Evolutionary conservation across 2,329 filamentous ascomycete genomes (phyloP).

Genomic region (Fusarium verrucosum): DNA sequence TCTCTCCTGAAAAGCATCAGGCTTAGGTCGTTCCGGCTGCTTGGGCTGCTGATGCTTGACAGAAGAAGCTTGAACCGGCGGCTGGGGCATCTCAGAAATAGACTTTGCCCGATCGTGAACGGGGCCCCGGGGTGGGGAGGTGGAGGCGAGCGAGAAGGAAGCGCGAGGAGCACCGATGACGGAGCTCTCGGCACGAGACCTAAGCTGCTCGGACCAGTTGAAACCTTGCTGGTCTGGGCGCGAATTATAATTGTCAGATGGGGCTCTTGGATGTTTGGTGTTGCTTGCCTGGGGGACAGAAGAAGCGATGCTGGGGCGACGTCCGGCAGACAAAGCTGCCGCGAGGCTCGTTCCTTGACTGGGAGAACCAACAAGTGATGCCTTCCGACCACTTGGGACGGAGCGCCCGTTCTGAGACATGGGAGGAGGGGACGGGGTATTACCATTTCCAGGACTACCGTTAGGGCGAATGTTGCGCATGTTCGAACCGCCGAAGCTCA

Average conservation of each 20-base stretch:
- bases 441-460: conserved; percentile 72
- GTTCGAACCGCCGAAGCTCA: conserved; percentile 88
- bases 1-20: conserved; percentile 94
- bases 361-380: conserved; percentile 40
- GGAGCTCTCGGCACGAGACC: conserved; percentile 87
- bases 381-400: conserved; percentile 47
- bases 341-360: conserved; percentile 46
- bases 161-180: conserved; percentile 66
- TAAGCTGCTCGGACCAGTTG: conserved; percentile 97
- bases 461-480: conserved; percentile 66
- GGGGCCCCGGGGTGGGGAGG: conserved; percentile 50
- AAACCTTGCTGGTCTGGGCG: conserved; percentile 85
- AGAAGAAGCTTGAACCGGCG: conserved; percentile 61
- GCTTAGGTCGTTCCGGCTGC: conserved; percentile 67
- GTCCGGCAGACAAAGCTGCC: conserved; percentile 48
- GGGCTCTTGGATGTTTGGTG: conserved; percentile 63
- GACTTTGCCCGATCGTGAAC: conserved; percentile 75
- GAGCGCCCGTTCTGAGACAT: conserved; percentile 47
- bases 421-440: conserved; percentile 57
- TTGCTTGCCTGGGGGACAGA: conserved; percentile 65
- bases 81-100: conserved; percentile 69
- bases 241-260: conserved; percentile 70
- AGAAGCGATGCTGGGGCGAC: conserved; percentile 51
- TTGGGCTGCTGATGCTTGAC: conserved; percentile 52
- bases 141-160: conserved; percentile 66